Base-by-base conservation (phyloP, 768 basidiomycete species). In the Russula abietina region DNA sequence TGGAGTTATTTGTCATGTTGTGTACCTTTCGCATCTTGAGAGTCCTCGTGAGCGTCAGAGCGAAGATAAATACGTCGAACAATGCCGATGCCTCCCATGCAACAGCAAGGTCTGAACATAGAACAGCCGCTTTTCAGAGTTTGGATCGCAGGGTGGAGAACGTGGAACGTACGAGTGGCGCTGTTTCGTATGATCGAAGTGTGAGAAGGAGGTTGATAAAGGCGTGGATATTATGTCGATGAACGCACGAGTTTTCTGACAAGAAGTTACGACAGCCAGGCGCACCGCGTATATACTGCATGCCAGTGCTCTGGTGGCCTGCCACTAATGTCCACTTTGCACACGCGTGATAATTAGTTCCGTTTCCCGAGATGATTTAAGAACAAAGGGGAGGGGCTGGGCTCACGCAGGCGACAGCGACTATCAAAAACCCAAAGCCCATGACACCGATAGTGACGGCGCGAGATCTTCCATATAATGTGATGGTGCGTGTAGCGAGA, bases 61-160 rank as follows among this genome's bases (percentile, higher is more conserved):
- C 61, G 61, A 83, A 81, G 16, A 84, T 71, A 22, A 81, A 70
- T 0, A 73, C 59, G 67, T 85, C 83, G 61, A 78, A 82, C 1
- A 76, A 65, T 59, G 81, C 79, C 5, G 83, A 74, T 1, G 80
- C 78, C 66, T 82, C 81, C 81, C 82, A 84, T 22, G 80, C 68
- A 19, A 69, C 65, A 19, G 75, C 74, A 9, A 72, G 30, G 19
- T 59, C 75, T 76, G 22, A n/a, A 10, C 11, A 46, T 30, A 38
- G 28, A 30, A 30, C 7, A 16, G 3, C 7, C 32, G 7, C n/a
- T 32, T 11, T 48, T 33, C 9, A 57, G 14, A 17, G 9, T 4
- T 17, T 8, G 45, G 22, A 10, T 4, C 26, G 12, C 41, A n/a
- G 16, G 17, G 32, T 38, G 28, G 26, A 26, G 22, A 12, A 57